These are phyloP conservation scores for Henningerozyma blattae DNA, from an alignment of 805 yeast genomes.

Conservation along the genomic window DNA sequence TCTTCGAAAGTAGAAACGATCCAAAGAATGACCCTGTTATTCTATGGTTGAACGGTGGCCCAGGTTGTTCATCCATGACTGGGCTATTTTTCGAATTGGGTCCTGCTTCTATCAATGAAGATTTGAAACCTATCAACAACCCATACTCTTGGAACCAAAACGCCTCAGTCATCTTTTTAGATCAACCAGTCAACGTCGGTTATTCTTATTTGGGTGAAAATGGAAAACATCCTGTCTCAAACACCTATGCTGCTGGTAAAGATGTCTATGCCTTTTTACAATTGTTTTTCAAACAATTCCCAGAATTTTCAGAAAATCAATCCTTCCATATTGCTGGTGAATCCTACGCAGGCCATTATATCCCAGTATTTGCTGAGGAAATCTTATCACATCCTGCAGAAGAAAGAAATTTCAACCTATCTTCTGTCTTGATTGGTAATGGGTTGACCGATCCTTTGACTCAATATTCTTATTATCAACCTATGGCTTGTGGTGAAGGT, in stretches of 20 bases:
- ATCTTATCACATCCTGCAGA: constrained; percentile 48
- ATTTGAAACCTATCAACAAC: constrained; percentile 59
- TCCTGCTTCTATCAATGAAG: constrained; percentile 60
- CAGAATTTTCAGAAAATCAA: constrained; percentile 43
- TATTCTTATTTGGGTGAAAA: constrained; percentile 42
- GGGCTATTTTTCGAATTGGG: constrained; percentile 90
- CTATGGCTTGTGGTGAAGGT: constrained; percentile 94
- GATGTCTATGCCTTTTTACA: constrained; percentile 80
- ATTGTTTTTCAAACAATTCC: constrained; percentile 74
- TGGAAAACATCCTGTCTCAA: constrained; percentile 48
- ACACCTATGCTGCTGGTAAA: constrained; percentile 72
- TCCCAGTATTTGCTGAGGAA: constrained; percentile 78
- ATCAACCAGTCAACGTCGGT: constrained; percentile 91
- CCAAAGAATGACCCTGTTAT: constrained; percentile 79
- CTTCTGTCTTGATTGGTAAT: constrained; percentile 79
- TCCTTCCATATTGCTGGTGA: constrained; percentile 82
- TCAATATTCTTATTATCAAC: constrained; percentile 69
- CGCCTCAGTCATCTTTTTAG: constrained; percentile 83
- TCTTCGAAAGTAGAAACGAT: constrained; percentile 82
- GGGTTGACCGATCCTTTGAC: constrained; percentile 80
- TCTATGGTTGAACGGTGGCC: constrained; percentile 90
- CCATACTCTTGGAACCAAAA: constrained; percentile 86
- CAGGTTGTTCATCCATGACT: constrained; percentile 87
- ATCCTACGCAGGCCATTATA: constrained; percentile 76
- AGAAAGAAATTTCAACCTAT: constrained; percentile 49